Evolutionary conservation across 371 early-diverging fungal species (phyloP).

Genomic region (Smittium mucronatum): DNA sequence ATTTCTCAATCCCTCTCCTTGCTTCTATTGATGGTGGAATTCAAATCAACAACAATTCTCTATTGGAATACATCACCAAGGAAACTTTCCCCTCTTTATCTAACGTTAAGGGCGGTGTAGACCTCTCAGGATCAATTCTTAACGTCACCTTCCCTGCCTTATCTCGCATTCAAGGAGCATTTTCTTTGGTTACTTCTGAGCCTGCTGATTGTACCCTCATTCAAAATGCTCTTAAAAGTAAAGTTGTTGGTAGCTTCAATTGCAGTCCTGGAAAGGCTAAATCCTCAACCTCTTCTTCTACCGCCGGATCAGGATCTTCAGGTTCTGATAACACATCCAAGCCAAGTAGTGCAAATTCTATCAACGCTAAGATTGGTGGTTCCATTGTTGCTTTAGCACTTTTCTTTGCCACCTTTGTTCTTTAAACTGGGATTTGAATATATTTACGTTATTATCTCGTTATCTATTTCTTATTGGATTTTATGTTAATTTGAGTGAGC

Average conservation of each 20-base stretch:
- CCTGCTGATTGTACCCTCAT: slow-evolving; percentile 1
- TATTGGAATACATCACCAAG: neutral
- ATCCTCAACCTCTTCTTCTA: no score
- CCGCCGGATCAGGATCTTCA: no score
- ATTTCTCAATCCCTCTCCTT: neutral
- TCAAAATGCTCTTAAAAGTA: no score
- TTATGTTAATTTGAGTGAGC: no score
- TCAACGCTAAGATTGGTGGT: neutral
- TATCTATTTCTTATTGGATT: no score
- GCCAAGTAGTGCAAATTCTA: neutral
- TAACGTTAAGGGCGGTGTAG: slow-evolving; percentile 1
- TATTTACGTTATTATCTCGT: no score
- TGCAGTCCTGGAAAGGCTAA: no score
- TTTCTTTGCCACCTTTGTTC: no score
- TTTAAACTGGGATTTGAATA: no score
- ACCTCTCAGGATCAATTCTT: neutral
- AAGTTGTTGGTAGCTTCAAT: neutral
- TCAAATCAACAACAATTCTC: slow-evolving; percentile 1
- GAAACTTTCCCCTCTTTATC: slow-evolving; percentile 2
- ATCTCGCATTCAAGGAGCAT: slow-evolving; percentile 3
- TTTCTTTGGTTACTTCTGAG: slow-evolving; percentile 1
- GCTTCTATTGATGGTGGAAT: slow-evolving; percentile 2
- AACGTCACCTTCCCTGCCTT: slow-evolving; percentile 5
- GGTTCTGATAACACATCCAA: neutral
- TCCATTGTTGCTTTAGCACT: no score